Evolutionary conservation across 306 rosid species (phyloP).

Genomic region (Dryas octopetala): DNA sequence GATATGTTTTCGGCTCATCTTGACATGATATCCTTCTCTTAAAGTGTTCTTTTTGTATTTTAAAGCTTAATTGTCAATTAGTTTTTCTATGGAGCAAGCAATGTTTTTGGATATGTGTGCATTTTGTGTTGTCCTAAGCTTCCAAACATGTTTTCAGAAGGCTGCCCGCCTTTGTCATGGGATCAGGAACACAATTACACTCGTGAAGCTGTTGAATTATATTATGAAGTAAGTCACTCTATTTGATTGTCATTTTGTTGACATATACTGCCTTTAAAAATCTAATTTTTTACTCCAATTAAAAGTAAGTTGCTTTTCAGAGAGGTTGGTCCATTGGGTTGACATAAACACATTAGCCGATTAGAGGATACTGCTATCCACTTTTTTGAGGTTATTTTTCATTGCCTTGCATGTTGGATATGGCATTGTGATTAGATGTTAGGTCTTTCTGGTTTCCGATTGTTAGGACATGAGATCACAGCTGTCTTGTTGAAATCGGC

Average conservation of each 20-base stretch:
- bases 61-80: not conserved
- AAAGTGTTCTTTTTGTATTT: constrained; percentile 10
- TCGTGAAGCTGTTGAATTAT: constrained; percentile 65
- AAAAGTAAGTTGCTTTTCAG: not conserved
- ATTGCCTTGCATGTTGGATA: not conserved
- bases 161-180: constrained; percentile 68
- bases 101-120: not conserved
- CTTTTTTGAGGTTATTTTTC: not conserved
- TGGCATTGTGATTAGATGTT: not conserved
- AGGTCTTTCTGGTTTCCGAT: not conserved
- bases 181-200: constrained; percentile 69
- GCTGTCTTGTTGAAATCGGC: not conserved
- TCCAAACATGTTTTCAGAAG: constrained; percentile 77
- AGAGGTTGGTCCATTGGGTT: not conserved
- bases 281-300: not conserved
- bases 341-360: not conserved
- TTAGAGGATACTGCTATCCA: not conserved
- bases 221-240: constrained; percentile 65
- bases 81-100: constrained; percentile 13
- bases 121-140: constrained; percentile 55
- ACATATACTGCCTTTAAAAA: constrained; percentile 3
- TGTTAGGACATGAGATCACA: not conserved
- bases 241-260: constrained; percentile 14
- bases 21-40: constrained; percentile 83
- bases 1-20: constrained; percentile 87